Evolutionary conservation across 768 basidiomycete genomes (phyloP), one percentile per base, ranked within the genome.

Genomic region (Cantharellus cinnabarinus): DNA sequence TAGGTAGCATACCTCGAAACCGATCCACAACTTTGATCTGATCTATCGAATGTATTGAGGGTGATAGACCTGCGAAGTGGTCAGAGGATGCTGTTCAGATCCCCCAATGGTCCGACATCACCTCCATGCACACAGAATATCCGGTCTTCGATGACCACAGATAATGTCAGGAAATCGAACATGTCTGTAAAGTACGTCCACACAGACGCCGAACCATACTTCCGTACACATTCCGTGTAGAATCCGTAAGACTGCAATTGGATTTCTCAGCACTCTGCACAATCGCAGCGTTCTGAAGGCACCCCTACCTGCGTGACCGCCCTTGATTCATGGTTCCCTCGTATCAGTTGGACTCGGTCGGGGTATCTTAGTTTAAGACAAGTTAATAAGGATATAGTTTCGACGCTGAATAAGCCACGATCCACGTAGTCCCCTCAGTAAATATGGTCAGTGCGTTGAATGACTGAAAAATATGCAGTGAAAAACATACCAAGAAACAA

Each of bases 161-260:
- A 91, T 59, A 99, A 75, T 5, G 95, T 98, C 64, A 99, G 72
- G 74, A 91, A 99, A 74, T 99, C 95, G 71, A 99, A 99, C 94
- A 99, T 95, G 72, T 99, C 95, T 61, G 95, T 99, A 67, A 99
- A 98, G 71, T 98, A 97, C 37, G 89, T 91, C 95, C 95, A 99
- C 41, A 97, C 94, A 65, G 86, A 84, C 40, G 91, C 82, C 2
- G 88, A 84, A 58, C 91, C 93, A 66, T 99, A 99, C 72, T 99
- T 99, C 48, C 93, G 79, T 29, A 94, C 82, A 67, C 95, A 98
- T 76, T 99, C 95, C 42, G 89, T 87, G 71, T 99, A 99, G 74
- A 99, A 99, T 7, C 95, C 95, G 67, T 98, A 99, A 34, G 90
- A 93, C 93, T 98, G 68, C 56, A 62, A 58, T 34, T n/a, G 20